Evolutionary conservation across 208 protist species (phyloP).

Genomic region (Acanthamoeba castellanii): DNA sequence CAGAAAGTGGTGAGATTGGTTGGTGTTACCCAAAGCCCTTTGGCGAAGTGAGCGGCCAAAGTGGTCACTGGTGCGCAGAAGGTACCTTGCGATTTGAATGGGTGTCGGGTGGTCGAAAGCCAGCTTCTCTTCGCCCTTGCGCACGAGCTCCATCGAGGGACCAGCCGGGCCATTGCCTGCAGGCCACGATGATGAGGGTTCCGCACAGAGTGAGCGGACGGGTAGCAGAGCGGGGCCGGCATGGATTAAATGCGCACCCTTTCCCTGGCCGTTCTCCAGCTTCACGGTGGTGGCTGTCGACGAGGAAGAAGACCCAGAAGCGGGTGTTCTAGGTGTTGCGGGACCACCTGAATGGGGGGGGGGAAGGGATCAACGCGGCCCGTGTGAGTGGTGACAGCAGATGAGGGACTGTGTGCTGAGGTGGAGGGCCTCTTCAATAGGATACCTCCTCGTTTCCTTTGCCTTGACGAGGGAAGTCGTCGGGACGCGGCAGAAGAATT

Average conservation of each 20-base stretch:
- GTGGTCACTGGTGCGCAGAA: not conserved
- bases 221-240: too few species aligned
- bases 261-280: not conserved
- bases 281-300: not conserved
- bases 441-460: not conserved
- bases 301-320: not conserved
- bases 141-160: constrained; percentile 40
- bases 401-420: too few species aligned
- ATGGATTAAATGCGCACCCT: not conserved
- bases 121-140: constrained; percentile 59
- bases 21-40: not conserved
- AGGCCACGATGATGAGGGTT: too few species aligned
- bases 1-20: not conserved
- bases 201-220: too few species aligned
- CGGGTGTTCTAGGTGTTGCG: not conserved
- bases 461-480: not conserved
- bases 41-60: not conserved
- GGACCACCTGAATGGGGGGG: not conserved
- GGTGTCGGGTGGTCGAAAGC: constrained; percentile 47
- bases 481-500: not conserved
- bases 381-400: not conserved
- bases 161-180: not conserved
- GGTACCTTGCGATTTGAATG: constrained; percentile 51
- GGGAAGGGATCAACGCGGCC: not conserved
- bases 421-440: not conserved